Percentiles rank a stretch among this genome's conserved stretches.
phyloP scores from a whole-genome alignment of 2,329 filamentous ascomycete genomes.

The Aspergillus latus region DNA sequence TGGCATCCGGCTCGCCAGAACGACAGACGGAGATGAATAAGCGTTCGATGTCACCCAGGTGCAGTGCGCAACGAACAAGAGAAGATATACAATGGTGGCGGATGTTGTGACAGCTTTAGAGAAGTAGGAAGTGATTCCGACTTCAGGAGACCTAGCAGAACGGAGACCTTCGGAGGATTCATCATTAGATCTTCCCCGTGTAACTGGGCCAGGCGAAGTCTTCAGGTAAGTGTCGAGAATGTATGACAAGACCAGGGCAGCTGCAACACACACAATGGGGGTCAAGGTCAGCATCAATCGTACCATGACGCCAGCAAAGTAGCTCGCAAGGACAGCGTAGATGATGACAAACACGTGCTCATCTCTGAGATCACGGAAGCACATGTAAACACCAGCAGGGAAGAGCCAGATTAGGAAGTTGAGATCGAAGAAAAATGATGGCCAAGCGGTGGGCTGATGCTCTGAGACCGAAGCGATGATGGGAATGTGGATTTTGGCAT shows the following conservation, averaged over 20 bases:
- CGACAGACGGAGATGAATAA: conserved; percentile 96
- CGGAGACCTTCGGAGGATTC: conserved; percentile 54
- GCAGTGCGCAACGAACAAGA: conserved; percentile 95
- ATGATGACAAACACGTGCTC: conserved; percentile 98
- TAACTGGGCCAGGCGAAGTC: conserved; percentile 59
- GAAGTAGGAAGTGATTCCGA: conserved; percentile 79
- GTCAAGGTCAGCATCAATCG: conserved; percentile 97
- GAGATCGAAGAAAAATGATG: conserved; percentile 97
- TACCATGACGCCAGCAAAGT: conserved; percentile 99
- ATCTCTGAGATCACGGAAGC: conserved; percentile 89
- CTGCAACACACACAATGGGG: conserved; percentile 91
- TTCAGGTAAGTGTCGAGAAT: conserved; percentile 85
- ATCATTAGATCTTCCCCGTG: conserved; percentile 45
- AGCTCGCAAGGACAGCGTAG: conserved; percentile 93
- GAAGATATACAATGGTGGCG: conserved; percentile 72
- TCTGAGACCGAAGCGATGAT: conserved; percentile 99
- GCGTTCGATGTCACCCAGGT: conserved; percentile 99
- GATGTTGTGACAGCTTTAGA: conserved; percentile 78
- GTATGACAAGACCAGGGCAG: conserved; percentile 81
- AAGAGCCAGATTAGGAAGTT: conserved; percentile 99
- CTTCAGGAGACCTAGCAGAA: conserved; percentile 67
- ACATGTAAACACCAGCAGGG: conserved; percentile 96
- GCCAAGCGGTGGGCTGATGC: conserved; percentile 98
- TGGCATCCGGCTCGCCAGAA: conserved; percentile 85
- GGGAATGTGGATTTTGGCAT: conserved; percentile 98